These are phyloP conservation scores for Carnegiea gigantea DNA, from an alignment of 179 eudicot genomes.

Conservation along the genomic window DNA sequence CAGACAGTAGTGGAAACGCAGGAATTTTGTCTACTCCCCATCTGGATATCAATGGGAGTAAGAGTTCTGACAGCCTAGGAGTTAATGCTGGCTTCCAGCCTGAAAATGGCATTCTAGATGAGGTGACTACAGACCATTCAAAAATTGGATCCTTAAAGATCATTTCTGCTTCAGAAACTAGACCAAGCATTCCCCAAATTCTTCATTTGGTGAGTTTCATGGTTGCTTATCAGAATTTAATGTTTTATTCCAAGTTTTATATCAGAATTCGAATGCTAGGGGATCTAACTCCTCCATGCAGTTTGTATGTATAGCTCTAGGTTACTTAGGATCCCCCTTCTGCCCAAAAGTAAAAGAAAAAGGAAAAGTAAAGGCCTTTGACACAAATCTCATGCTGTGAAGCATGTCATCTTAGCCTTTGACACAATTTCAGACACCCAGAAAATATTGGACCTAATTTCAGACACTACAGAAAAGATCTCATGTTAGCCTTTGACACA, in stretches of 20 bases:
- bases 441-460: too few relatives aligned
- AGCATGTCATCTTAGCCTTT: too few relatives aligned
- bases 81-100: conserved; percentile 34
- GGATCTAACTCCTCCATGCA: conserved; percentile 7
- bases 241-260: background rate
- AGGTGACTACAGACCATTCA: conserved; percentile 37
- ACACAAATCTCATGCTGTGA: too few relatives aligned
- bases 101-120: conserved; percentile 52
- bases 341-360: background rate
- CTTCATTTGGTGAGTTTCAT: conserved; percentile 70
- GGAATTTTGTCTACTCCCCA: conserved; percentile 47
- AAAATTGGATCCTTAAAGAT: conserved; percentile 46
- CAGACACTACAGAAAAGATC: too few relatives aligned
- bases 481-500: background rate
- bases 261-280: background rate
- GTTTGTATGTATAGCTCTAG: background rate
- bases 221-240: background rate
- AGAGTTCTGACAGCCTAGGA: conserved; percentile 49
- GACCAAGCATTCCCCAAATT: conserved; percentile 93
- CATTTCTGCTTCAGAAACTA: conserved; percentile 52
- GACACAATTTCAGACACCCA: too few relatives aligned
- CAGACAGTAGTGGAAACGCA: conserved; percentile 34
- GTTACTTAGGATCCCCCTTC: background rate
- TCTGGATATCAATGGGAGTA: conserved; percentile 50
- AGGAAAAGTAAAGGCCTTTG: background rate